Conservation (phyloP, 495 filamentous ascomycete genomes). For the Letharia lupina region DNA sequence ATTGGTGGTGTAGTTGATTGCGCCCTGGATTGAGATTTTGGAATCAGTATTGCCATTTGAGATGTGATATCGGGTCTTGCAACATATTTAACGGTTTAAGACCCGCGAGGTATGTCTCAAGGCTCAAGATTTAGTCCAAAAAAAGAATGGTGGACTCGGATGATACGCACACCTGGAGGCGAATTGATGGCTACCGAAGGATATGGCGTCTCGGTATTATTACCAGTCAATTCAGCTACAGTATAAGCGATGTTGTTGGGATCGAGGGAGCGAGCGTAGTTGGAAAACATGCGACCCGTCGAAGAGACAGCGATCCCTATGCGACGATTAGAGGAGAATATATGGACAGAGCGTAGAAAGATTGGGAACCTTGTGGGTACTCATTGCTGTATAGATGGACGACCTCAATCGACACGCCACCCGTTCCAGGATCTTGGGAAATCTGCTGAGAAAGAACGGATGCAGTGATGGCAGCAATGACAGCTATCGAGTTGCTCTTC, state of each 20-base stretch:
- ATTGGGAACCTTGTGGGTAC: conserved; percentile 22
- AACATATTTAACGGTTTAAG: neutral
- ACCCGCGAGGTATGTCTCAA: neutral
- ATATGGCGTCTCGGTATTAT: conserved; percentile 35
- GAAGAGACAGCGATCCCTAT: conserved; percentile 38
- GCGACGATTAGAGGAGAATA: neutral
- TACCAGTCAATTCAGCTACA: conserved; percentile 37
- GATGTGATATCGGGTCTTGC: neutral
- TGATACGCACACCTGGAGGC: conserved; percentile 28
- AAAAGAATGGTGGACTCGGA: neutral
- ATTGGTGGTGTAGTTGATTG: conserved; percentile 39
- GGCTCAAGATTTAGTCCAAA: neutral
- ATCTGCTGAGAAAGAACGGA: conserved; percentile 16
- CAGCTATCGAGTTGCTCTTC: neutral
- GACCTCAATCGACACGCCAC: conserved; percentile 19
- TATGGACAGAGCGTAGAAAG: too few relatives aligned
- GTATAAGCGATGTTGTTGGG: conserved; percentile 34
- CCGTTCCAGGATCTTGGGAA: conserved; percentile 17
- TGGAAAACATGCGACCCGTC: conserved; percentile 38
- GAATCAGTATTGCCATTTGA: neutral
- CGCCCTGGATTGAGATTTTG: conserved; percentile 16
- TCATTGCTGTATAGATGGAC: conserved; percentile 27
- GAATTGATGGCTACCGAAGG: conserved; percentile 35
- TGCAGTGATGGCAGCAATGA: neutral
- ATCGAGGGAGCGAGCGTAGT: conserved; percentile 39